These are phyloP conservation scores for Coccinonectria pachysandricola DNA, from an alignment of 2,329 filamentous ascomycete genomes.

Conservation along the genomic window DNA sequence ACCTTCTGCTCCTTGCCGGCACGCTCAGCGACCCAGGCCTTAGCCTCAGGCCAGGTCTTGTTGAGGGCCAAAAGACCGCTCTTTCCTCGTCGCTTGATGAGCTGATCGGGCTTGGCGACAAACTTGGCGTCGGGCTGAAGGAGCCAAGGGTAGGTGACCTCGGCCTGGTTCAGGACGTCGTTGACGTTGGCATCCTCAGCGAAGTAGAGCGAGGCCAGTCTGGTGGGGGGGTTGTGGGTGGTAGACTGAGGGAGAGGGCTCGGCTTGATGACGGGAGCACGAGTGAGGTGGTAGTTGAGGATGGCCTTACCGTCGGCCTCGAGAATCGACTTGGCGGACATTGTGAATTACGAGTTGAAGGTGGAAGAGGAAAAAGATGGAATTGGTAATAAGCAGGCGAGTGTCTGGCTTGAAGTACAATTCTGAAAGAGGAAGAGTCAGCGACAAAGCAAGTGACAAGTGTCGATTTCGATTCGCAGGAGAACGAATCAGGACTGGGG, in stretches of 20 bases:
- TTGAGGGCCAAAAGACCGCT: conserved; percentile 92
- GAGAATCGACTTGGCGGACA: conserved; percentile 78
- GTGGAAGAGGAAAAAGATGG: conserved; percentile 8
- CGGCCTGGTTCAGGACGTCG: conserved; percentile 85
- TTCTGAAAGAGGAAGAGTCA: conserved; percentile 13
- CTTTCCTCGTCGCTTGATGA: conserved; percentile 99
- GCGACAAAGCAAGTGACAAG: conserved; percentile 5
- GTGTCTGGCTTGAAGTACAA: conserved; percentile 18
- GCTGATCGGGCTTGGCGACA: conserved; percentile 97
- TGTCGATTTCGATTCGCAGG: conserved; percentile 10
- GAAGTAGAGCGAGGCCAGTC: conserved; percentile 88
- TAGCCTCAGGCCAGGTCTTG: conserved; percentile 92
- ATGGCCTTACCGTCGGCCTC: conserved; percentile 99
- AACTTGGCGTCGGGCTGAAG: conserved; percentile 76
- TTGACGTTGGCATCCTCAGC: conserved; percentile 75
- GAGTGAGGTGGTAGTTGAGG: conserved; percentile 99
- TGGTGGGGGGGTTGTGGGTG: conserved; percentile 86
- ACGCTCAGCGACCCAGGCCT: conserved; percentile 85
- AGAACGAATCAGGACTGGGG: conserved; percentile 4
- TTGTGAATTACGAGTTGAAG: conserved; percentile 23
- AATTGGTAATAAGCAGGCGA: conserved; percentile 15
- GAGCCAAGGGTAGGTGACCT: conserved; percentile 95
- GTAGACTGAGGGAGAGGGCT: conserved; percentile 75
- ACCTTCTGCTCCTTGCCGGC: conserved; percentile 90
- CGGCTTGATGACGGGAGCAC: conserved; percentile 94